phyloP scores from a whole-genome alignment of 345 rosid genomes.

The Rhizophora mangle region DNA sequence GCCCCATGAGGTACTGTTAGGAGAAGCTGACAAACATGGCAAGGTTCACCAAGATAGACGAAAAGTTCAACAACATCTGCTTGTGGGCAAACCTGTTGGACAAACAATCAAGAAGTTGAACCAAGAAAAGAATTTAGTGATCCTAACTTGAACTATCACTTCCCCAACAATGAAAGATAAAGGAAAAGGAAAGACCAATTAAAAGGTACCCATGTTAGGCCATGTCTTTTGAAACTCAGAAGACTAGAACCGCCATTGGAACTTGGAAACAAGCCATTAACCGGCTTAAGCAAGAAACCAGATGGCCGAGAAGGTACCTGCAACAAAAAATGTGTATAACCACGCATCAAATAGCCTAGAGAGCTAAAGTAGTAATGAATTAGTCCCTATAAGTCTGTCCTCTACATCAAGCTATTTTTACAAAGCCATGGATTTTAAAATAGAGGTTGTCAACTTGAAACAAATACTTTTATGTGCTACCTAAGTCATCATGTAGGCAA shows the following conservation, averaged over 20 bases:
- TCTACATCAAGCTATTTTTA: not conserved
- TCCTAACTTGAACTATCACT: constrained; percentile 3
- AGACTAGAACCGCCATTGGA: constrained; percentile 59
- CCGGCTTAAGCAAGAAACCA: constrained; percentile 90
- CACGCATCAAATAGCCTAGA: not conserved
- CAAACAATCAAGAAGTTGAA: constrained; percentile 6
- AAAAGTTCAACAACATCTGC: constrained; percentile 82
- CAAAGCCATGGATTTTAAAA: too few species aligned
- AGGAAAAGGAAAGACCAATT: constrained; percentile 8
- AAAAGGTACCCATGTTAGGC: constrained; percentile 69
- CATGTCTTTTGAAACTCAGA: constrained; percentile 76
- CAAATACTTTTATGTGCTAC: too few species aligned
- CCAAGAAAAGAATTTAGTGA: constrained; percentile 3
- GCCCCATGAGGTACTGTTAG: constrained; percentile 85
- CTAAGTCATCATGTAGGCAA: too few species aligned
- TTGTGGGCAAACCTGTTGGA: constrained; percentile 76
- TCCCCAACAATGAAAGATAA: not conserved
- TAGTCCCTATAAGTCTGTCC: not conserved
- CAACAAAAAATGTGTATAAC: constrained; percentile 10
- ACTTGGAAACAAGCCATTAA: constrained; percentile 54
- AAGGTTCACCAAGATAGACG: constrained; percentile 88
- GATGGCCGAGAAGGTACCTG: constrained; percentile 85
- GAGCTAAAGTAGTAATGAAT: not conserved
- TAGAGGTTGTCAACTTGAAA: too few species aligned
- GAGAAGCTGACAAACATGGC: constrained; percentile 94